Conservation (phyloP, 208 protist species). For the Leishmania tarentolae region DNA sequence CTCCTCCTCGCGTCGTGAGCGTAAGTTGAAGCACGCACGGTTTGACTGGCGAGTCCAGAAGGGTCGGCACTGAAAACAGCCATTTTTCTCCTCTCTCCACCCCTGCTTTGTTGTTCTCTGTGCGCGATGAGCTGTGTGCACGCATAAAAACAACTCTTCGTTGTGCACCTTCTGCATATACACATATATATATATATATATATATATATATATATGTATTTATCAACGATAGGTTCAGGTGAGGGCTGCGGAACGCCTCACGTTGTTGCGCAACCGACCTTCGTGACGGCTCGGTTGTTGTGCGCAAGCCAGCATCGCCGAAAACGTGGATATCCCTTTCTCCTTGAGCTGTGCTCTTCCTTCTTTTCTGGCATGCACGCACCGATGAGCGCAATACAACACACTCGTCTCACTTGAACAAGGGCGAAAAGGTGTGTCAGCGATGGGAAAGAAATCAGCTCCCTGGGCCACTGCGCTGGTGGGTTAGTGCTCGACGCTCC, state of each 20-base stretch:
- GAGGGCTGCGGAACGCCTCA: background rate
- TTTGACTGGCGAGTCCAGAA: slow-evolving; percentile 77
- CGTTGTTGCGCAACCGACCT: background rate
- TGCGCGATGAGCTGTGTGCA: background rate
- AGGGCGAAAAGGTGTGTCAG: background rate
- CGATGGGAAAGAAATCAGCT: background rate
- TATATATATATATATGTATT: too few species aligned
- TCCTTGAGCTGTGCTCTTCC: background rate
- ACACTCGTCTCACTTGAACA: background rate
- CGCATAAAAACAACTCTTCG: background rate
- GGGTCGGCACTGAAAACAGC: slow-evolving; percentile 31
- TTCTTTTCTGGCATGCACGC: background rate
- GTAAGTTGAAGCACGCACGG: slow-evolving; percentile 75
- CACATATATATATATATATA: too few species aligned
- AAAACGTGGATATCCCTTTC: background rate
- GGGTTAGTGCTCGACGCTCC: background rate
- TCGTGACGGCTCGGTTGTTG: background rate
- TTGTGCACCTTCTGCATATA: background rate
- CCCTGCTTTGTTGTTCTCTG: background rate
- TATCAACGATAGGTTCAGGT: background rate
- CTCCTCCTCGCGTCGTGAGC: slow-evolving; percentile 66
- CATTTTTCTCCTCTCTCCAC: background rate
- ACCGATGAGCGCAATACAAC: background rate
- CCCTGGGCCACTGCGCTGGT: background rate
- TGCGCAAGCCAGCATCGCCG: background rate